A percentile compares a stretch with the other conserved stretches of the same genome.
These are phyloP conservation scores for Alternaria burnsii DNA, from an alignment of 2,329 filamentous ascomycete genomes.

Conservation along the genomic window DNA sequence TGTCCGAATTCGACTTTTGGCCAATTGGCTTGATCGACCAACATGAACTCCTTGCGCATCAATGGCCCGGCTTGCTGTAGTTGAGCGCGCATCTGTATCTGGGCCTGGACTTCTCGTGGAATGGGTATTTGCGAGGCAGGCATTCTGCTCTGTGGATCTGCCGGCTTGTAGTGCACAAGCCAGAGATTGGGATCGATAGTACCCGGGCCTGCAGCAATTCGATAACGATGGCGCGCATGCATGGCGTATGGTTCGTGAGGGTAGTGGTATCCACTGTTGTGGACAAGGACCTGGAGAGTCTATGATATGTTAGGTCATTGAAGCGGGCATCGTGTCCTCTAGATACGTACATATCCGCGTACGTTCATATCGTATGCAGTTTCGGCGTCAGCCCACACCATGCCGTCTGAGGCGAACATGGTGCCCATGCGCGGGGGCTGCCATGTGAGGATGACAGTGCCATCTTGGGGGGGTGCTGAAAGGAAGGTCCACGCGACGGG, in stretches of 20 bases:
- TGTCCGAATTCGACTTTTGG: constrained; percentile 79
- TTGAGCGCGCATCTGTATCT: constrained; percentile 68
- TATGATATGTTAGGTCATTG: constrained; percentile 51
- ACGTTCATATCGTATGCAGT: constrained; percentile 78
- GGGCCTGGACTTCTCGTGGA: constrained; percentile 64
- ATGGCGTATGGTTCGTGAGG: constrained; percentile 75
- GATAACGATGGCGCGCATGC: constrained; percentile 85
- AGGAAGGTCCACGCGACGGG: constrained; percentile 95
- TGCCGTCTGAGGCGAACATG: constrained; percentile 89
- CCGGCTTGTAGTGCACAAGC: constrained; percentile 87
- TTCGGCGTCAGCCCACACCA: constrained; percentile 87
- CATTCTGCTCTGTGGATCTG: constrained; percentile 76
- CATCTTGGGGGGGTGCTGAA: constrained; percentile 76
- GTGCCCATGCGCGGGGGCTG: constrained; percentile 75
- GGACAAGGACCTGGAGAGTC: constrained; percentile 88
- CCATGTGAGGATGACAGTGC: constrained; percentile 86
- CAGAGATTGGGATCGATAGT: constrained; percentile 83
- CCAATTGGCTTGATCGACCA: constrained; percentile 89
- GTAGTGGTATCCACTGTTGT: constrained; percentile 80
- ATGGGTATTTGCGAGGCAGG: constrained; percentile 73
- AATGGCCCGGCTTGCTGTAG: constrained; percentile 75
- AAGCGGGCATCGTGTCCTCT: background rate
- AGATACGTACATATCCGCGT: constrained; percentile 67
- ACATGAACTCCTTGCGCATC: constrained; percentile 93
- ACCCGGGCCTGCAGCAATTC: constrained; percentile 75